Conservation (phyloP, 352 stramenopile genomes). For the Phytophthora meadii region DNA sequence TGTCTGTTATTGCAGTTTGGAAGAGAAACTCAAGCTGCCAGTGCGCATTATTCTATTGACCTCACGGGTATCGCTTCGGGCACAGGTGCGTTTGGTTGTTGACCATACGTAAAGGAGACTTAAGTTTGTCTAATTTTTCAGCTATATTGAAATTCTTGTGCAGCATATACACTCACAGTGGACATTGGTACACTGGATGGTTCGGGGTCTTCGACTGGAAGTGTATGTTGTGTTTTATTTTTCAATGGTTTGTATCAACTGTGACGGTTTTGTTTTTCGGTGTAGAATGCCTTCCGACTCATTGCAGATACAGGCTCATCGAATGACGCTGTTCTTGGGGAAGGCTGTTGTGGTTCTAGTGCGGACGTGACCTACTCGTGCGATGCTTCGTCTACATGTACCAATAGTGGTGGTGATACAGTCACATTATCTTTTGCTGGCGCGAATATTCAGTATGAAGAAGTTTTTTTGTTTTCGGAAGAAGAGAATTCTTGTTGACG, state of each 20-base stretch:
- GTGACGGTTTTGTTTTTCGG: neutral
- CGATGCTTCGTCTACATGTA: slow-evolving; percentile 68
- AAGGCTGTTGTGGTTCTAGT: slow-evolving; percentile 59
- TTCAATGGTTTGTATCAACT: no score
- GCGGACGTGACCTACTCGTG: slow-evolving; percentile 71
- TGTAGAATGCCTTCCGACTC: slow-evolving; percentile 75
- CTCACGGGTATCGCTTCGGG: slow-evolving; percentile 53
- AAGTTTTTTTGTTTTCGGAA: neutral
- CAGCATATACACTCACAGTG: slow-evolving; percentile 51
- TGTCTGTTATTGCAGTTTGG: slow-evolving; percentile 28
- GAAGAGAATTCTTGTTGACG: slow-evolving; percentile 10
- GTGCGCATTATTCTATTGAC: slow-evolving; percentile 48
- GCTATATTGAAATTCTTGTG: neutral
- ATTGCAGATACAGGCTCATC: slow-evolving; percentile 88
- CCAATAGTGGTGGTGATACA: slow-evolving; percentile 24
- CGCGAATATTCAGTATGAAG: slow-evolving; percentile 67
- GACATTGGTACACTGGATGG: slow-evolving; percentile 38
- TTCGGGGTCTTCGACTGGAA: slow-evolving; percentile 31
- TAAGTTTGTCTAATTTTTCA: neutral
- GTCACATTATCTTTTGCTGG: slow-evolving; percentile 64
- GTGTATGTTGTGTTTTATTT: slow-evolving; percentile 20
- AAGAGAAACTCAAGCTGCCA: slow-evolving; percentile 19
- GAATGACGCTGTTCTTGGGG: slow-evolving; percentile 75
- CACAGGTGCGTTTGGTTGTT: slow-evolving; percentile 33
- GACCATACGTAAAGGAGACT: slow-evolving; percentile 17